A percentile compares a stretch with the other conserved stretches of the same genome.
Evolutionary conservation across 306 rosid species (phyloP).

Genomic region (Leucaena leucocephala): DNA sequence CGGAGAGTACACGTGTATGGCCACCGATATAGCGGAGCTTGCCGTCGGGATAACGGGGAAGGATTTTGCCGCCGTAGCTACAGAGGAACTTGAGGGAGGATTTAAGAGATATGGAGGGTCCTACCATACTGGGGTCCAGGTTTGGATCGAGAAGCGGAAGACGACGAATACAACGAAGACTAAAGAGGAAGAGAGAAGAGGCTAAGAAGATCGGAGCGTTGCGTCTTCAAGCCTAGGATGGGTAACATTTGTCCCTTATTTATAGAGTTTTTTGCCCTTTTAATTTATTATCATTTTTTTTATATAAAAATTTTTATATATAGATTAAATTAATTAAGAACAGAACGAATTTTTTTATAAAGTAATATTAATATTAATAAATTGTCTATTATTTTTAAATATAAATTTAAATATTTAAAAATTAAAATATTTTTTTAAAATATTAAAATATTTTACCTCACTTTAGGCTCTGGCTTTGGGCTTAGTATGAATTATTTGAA

Average conservation of each 20-base stretch:
- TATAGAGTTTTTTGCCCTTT: conserved; percentile 43
- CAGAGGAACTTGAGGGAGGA: conserved; percentile 78
- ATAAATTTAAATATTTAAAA: too few species aligned
- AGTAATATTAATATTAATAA: too few species aligned
- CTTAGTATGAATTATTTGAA: background rate
- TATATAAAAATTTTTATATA: too few species aligned
- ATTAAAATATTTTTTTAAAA: too few species aligned
- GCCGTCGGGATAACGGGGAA: conserved; percentile 93
- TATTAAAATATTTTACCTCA: background rate
- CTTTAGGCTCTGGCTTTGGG: background rate
- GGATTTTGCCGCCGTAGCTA: conserved; percentile 91
- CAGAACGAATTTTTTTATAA: too few species aligned
- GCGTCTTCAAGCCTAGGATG: conserved; percentile 61
- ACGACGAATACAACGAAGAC: background rate
- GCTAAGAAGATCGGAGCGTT: conserved; percentile 18
- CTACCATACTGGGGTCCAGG: conserved; percentile 46
- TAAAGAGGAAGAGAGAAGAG: background rate
- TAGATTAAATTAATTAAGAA: too few species aligned
- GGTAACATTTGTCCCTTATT: conserved; percentile 47
- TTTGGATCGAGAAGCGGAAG: background rate
- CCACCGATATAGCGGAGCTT: conserved; percentile 93
- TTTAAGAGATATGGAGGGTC: conserved; percentile 41
- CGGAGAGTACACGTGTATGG: conserved; percentile 87
- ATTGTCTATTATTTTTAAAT: too few species aligned
- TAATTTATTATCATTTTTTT: too few species aligned